Percentiles rank a stretch among this genome's conserved stretches.
Conservation (phyloP, 1,284 basidiomycete genomes). For the Exobasidium cylindrosporum region DNA sequence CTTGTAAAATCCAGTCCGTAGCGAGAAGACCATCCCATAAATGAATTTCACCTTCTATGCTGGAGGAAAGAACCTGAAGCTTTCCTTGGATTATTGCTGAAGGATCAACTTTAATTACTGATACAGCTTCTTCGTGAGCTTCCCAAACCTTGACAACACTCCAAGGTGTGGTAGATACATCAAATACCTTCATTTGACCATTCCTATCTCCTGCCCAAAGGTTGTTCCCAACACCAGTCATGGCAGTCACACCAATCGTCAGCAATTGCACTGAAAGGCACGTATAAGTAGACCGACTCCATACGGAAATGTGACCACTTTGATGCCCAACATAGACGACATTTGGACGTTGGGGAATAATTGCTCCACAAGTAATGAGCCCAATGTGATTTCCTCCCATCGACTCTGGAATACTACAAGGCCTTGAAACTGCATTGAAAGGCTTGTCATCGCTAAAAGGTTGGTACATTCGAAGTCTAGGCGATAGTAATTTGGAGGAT, state of each 20-base stretch:
- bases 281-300: slow-evolving; percentile 32
- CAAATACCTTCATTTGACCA: slow-evolving; percentile 79
- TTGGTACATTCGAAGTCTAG: slow-evolving; percentile 44
- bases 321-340: slow-evolving; percentile 87
- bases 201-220: slow-evolving; percentile 82
- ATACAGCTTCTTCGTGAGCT: slow-evolving; percentile 70
- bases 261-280: slow-evolving; percentile 34
- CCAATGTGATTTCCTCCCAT: slow-evolving; percentile 65
- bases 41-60: slow-evolving; percentile 70
- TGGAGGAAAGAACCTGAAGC: slow-evolving; percentile 73
- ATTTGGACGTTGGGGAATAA: slow-evolving; percentile 68
- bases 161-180: slow-evolving; percentile 66
- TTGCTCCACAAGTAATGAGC: slow-evolving; percentile 73
- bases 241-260: slow-evolving; percentile 32
- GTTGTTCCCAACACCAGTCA: slow-evolving; percentile 38
- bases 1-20: slow-evolving; percentile 79
- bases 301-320: slow-evolving; percentile 64
- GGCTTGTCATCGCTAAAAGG: slow-evolving; percentile 46
- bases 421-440: slow-evolving; percentile 47
- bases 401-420: slow-evolving; percentile 56
- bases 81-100: slow-evolving; percentile 22
- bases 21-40: slow-evolving; percentile 89
- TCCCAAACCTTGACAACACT: slow-evolving; percentile 82
- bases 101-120: slow-evolving; percentile 65
- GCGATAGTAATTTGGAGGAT: slow-evolving; percentile 4